Percentiles rank a stretch among this genome's conserved stretches.
phyloP scores from a whole-genome alignment of 192 early-diverging fungal genomes.

The Backusella tuberculispora region DNA sequence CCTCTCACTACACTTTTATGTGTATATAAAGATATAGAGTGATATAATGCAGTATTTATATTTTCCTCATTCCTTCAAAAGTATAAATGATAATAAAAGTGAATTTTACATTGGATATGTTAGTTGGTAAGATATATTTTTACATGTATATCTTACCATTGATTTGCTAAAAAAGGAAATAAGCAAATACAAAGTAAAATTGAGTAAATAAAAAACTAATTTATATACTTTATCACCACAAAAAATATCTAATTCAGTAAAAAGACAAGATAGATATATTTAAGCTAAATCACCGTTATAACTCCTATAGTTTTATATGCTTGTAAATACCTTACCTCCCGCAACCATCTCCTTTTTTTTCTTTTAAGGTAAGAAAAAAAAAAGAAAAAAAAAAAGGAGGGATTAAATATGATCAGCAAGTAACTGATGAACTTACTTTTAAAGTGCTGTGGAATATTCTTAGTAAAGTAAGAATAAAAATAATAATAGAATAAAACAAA shows the following conservation, averaged over 20 bases:
- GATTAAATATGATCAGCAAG: background rate
- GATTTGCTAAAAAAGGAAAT: background rate
- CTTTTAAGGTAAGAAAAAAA: background rate
- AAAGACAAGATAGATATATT: background rate
- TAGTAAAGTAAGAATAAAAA: too few relatives aligned
- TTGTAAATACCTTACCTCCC: slow-evolving; percentile 1
- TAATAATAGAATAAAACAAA: too few relatives aligned
- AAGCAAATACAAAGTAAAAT: background rate
- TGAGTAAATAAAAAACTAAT: background rate
- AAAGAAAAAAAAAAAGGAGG: background rate
- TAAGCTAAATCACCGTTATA: background rate
- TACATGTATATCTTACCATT: too few relatives aligned
- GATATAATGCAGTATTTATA: too few relatives aligned
- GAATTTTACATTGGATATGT: background rate
- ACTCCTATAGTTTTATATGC: slow-evolving; percentile 1
- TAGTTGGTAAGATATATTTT: background rate
- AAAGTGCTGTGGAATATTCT: too few relatives aligned
- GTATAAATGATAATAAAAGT: background rate
- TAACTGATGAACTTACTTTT: background rate
- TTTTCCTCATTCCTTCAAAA: too few relatives aligned
- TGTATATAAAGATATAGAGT: too few relatives aligned
- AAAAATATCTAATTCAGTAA: too few relatives aligned
- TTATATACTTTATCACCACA: background rate
- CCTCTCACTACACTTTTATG: too few relatives aligned
- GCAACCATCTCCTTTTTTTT: background rate